Percentiles rank a stretch among this genome's conserved stretches.
These are phyloP conservation scores for Diutina mesorugosa DNA, from an alignment of 1,139 yeast genomes.

Conservation along the genomic window DNA sequence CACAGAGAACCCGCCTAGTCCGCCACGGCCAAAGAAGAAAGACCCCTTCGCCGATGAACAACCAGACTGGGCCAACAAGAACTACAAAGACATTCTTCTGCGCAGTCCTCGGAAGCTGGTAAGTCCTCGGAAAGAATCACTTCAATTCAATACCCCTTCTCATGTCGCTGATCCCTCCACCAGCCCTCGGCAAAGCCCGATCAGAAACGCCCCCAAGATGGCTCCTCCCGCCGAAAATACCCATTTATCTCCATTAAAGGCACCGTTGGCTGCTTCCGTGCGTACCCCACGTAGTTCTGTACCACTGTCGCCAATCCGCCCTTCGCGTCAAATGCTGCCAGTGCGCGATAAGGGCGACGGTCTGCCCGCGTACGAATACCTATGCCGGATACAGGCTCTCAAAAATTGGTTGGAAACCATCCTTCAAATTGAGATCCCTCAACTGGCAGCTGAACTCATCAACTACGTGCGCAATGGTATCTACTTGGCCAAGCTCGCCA, in stretches of 20 bases:
- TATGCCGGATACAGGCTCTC: conserved; percentile 82
- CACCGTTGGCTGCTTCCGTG: background rate
- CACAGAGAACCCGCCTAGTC: background rate
- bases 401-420: conserved; percentile 37
- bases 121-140: background rate
- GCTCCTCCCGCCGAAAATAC: conserved; percentile 2
- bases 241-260: background rate
- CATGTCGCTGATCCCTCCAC: background rate
- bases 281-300: background rate
- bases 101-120: conserved; percentile 3
- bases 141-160: background rate
- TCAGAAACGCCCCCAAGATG: conserved; percentile 7
- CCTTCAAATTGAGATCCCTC: conserved; percentile 44
- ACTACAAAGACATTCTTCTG: conserved; percentile 6
- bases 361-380: conserved; percentile 52
- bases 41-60: conserved; percentile 7
- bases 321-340: background rate
- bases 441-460: conserved; percentile 39
- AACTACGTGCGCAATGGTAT: conserved; percentile 69
- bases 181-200: background rate
- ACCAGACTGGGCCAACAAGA: conserved; percentile 14
- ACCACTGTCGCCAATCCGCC: background rate
- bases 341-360: background rate
- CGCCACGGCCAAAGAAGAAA: background rate
- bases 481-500: conserved; percentile 66